Base-by-base conservation (phyloP, 1,284 basidiomycete genomes). In the Ustilago tritici region DNA sequence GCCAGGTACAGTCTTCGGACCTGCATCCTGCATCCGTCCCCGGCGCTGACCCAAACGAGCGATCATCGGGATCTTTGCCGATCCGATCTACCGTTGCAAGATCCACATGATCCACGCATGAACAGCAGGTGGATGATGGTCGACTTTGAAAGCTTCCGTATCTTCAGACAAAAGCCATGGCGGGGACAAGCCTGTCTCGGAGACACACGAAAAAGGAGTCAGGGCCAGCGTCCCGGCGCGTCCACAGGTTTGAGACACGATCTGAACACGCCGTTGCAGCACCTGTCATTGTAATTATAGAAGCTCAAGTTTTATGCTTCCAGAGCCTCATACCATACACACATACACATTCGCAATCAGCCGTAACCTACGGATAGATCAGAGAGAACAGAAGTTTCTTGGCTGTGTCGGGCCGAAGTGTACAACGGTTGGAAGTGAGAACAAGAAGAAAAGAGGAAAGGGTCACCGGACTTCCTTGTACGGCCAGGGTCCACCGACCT, bases 391-490 rank as follows among this genome's bases (percentile, higher is more conserved):
- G 9, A 14, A 32, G 31, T 31, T 50, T 50, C 49, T 50, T 31
- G 49, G 49, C 49, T 50, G 52, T n/a, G 43, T 65, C 56, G 62
- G 62, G 49, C 62, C 62, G 55, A 52, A 28, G 11, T 36, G 35
- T 46, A 46, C n/a, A 19, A 4, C 40, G 40, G 17, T 6, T 15
- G 11, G 40, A 41, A 47, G 28, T 11, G 36, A 49, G 35, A 23
- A 43, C 19, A 23, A 54, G 5, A 36, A 56, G 55, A 15, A 46
- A 34, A 14, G 11, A 32, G 8, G 10, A 57, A 57, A 59, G 15
- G 17, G 66, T 63, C 23, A 61, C 46, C 66, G 66, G 56, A 62
- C 23, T 41, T 69, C 50, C 66, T 28, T n/a, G 43, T 58, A 32
- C 34, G 32, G 41, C 32, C 66, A 59, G 56, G 55, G 60, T 56